A percentile compares a stretch with the other conserved stretches of the same genome.
phyloP scores from a whole-genome alignment of 164 flowering plant genomes.

The Nymphaea colorata region DNA sequence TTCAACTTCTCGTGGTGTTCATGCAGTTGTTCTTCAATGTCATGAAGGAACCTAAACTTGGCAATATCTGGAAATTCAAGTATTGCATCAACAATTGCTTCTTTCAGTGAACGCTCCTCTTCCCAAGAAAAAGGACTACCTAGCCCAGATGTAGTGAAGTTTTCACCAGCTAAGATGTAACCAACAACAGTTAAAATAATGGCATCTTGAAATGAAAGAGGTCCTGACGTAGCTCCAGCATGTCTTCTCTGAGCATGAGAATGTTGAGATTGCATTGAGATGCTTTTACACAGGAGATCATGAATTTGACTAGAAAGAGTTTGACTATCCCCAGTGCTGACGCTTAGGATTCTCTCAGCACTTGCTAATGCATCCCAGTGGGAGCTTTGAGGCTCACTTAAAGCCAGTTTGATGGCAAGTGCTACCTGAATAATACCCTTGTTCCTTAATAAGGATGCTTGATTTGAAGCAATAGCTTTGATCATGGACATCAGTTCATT shows the following conservation, averaged over 20 bases:
- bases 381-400: constrained; percentile 51
- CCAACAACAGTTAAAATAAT: constrained; percentile 61
- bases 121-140: constrained; percentile 95
- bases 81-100: constrained; percentile 76
- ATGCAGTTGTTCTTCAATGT: constrained; percentile 63
- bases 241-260: constrained; percentile 16
- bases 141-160: constrained; percentile 81
- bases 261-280: constrained; percentile 21
- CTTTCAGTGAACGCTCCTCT: constrained; percentile 84
- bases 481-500: constrained; percentile 53
- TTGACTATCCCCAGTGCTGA: constrained; percentile 84
- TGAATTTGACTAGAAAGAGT: constrained; percentile 80
- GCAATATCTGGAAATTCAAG: constrained; percentile 61
- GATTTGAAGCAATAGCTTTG: constrained; percentile 48
- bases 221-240: constrained; percentile 23
- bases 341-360: constrained; percentile 74
- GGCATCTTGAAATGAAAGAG: constrained; percentile 70
- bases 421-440: constrained; percentile 87
- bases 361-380: constrained; percentile 82
- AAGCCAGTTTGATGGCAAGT: constrained; percentile 44
- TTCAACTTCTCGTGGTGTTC: constrained; percentile 29
- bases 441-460: constrained; percentile 55
- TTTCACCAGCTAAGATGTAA: constrained; percentile 90
- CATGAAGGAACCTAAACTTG: constrained; percentile 62
- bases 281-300: constrained; percentile 74